Evolutionary conservation across 2,329 filamentous ascomycete genomes (phyloP), one percentile per base, ranked within the genome.

Genomic region (Fusarium subglutinans): DNA sequence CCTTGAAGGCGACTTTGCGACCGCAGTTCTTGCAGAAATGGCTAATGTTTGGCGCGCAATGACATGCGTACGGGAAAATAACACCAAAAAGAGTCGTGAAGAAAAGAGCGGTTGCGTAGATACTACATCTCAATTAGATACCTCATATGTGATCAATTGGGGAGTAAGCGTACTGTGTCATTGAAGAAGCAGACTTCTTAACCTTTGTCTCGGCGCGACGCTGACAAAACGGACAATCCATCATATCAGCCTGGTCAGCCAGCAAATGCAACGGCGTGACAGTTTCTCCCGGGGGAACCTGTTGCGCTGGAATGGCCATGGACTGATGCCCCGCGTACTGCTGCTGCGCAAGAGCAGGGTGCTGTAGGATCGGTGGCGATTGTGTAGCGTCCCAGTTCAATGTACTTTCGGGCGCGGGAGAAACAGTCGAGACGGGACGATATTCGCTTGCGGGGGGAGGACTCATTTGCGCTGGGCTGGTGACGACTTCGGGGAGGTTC

Each of bases 201-300:
- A 79, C 76, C 9, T 59, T 55, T 13, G 78, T 79, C 40, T 72
- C 66, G 3, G 65, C 57, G 9, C 77, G 72, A 2, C 69, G 73
- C 18, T 69, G 71, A 24, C 78, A 79, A 55, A 79, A 79, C 1
- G 78, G 78, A 41, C 78, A 79, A 35, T 79, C 78, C 38, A 79
- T 40, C 3, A 53, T 67, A 45, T 79, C 78, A 17, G 76, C 43
- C 35, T 79, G 78, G 15, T 78, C 72, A 26, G 60, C 72, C 6
- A 79, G 65, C 4, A 79, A 68, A 41, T 79, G 67, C 11, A 79
- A 48, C 6, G 78, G 78, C 43, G 78, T 79, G 8, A 79, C 78
- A 8, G 78, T 79, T 11, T 66, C 18, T 20, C 56, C 68, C 10
- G 28, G 30, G 0, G 37, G 72, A 13, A 28, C 59, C 28, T 56